Conservation (phyloP, 768 basidiomycete species). For the Tylopilus plumbeoviolaceoides region DNA sequence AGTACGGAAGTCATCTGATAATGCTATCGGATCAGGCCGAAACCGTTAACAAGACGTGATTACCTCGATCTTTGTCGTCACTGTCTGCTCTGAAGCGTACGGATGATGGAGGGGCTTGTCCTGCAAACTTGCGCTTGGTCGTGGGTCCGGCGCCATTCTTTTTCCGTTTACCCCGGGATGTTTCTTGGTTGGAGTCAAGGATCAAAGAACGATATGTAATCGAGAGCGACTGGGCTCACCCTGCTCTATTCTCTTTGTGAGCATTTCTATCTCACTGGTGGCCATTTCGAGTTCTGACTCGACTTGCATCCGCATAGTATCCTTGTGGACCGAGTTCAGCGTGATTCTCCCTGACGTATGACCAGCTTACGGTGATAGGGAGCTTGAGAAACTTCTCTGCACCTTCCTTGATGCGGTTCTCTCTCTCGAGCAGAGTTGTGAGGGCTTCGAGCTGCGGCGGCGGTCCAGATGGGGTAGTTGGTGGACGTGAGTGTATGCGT, state of each 20-base stretch:
- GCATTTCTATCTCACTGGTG: slow-evolving; percentile 62
- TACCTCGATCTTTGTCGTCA: slow-evolving; percentile 36
- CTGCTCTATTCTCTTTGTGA: slow-evolving; percentile 50
- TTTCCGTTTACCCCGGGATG: slow-evolving; percentile 29
- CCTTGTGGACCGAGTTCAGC: slow-evolving; percentile 35
- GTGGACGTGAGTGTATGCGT: slow-evolving; percentile 4
- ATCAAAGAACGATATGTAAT: neutral
- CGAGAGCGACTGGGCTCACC: slow-evolving; percentile 26
- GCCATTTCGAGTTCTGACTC: slow-evolving; percentile 76
- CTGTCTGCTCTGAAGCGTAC: slow-evolving; percentile 30
- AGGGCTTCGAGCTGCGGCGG: slow-evolving; percentile 58
- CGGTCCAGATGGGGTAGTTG: slow-evolving; percentile 8
- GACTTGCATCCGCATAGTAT: slow-evolving; percentile 65
- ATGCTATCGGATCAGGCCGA: slow-evolving; percentile 10
- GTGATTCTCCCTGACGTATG: slow-evolving; percentile 2
- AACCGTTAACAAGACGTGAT: neutral
- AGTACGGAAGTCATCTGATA: slow-evolving; percentile 68
- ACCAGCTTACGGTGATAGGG: slow-evolving; percentile 41
- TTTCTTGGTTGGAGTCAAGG: slow-evolving; percentile 14
- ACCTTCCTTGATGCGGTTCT: slow-evolving; percentile 84
- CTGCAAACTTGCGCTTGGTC: slow-evolving; percentile 32
- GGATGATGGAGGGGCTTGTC: slow-evolving; percentile 28
- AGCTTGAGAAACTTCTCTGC: slow-evolving; percentile 86
- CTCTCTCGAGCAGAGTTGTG: slow-evolving; percentile 63
- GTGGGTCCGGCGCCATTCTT: slow-evolving; percentile 23